Evolutionary conservation across 306 rosid genomes (phyloP), one percentile per base, ranked within the genome.

Genomic region (Nissolia schottii): DNA sequence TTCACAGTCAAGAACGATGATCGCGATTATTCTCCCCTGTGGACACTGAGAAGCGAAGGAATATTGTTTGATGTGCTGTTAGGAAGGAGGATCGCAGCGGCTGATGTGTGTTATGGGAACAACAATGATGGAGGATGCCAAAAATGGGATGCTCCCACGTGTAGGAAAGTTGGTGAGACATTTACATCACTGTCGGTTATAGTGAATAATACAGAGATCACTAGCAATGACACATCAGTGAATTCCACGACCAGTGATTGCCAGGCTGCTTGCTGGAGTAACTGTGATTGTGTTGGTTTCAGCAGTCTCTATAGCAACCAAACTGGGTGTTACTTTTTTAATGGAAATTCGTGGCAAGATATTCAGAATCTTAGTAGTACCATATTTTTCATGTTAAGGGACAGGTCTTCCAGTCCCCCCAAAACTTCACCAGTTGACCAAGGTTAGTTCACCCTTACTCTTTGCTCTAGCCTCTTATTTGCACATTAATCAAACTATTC

Each of bases 251-350:
- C 9, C 1, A 32, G 7, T 64, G 82, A 79, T 45, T 79, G 78
- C 15, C 40, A 65, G 53, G 66, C 35, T 25, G 12, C 6, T 22
- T 81, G 82, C 15, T 81, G 79, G 82, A 16, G 25, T 5, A 58
- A 67, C 50, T 77, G 82, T 31, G 65, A 29, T 50, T 81, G 79
- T 14, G 5, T 34, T 54, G 85, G 75, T 22, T 74, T 20, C 59
- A 8, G 16, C 5, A 1, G 5, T 11, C 43, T 0, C 1, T 3
- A 3, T 35, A 19, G 0, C 3, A 5, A 69, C 40, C 45, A 31
- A 22, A 82, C 75, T 41, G 83, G 83, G 20, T 79, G 75, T 7
- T 7, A 6, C 0, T 4, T n/a, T 27, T 10, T 11, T 3, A 32
- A 37, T 37, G 43, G 43, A 11, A 37, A 37, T 37, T 37, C 43